Conservation (phyloP, 768 basidiomycete genomes). For the Boletus rubescentipes region DNA sequence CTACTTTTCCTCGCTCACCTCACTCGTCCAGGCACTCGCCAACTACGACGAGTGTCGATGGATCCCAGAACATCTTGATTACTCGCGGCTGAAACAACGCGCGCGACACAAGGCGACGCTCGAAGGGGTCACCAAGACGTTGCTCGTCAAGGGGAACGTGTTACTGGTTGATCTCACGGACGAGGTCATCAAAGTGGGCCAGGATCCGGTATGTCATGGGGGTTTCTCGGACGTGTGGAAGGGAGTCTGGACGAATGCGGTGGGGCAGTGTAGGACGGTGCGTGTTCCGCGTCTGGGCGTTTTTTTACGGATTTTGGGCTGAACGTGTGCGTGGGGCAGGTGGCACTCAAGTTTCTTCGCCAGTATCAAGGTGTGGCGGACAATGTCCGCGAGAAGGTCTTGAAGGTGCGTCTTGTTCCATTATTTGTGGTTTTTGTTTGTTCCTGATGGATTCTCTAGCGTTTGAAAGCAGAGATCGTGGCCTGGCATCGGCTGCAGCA, state of each 20-base stretch:
- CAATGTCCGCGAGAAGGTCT: conserved; percentile 50
- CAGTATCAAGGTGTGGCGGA: conserved; percentile 46
- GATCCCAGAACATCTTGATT: conserved; percentile 52
- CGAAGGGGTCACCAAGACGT: conserved; percentile 55
- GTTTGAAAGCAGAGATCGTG: conserved; percentile 53
- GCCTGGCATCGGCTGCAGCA: conserved; percentile 61
- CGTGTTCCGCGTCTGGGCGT: not conserved
- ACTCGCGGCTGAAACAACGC: conserved; percentile 53
- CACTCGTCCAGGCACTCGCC: conserved; percentile 50
- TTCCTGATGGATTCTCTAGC: conserved; percentile 32
- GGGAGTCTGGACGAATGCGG: conserved; percentile 51
- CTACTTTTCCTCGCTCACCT: conserved; percentile 53
- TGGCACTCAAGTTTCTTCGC: conserved; percentile 58
- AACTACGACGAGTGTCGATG: conserved; percentile 60
- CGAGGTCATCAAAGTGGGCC: conserved; percentile 47
- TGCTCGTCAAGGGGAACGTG: conserved; percentile 49
- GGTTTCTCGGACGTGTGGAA: conserved; percentile 65
- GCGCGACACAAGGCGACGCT: conserved; percentile 56
- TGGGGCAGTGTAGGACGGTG: conserved; percentile 34
- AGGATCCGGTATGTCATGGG: conserved; percentile 50
- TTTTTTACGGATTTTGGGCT: not conserved
- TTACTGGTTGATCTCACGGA: conserved; percentile 56
- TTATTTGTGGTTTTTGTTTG: not conserved
- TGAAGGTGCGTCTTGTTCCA: conserved; percentile 38
- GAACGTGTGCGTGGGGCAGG: conserved; percentile 31